Evolutionary conservation across 345 rosid species (phyloP), one percentile per base, ranked within the genome.

Genomic region (Lepidium sativum): DNA sequence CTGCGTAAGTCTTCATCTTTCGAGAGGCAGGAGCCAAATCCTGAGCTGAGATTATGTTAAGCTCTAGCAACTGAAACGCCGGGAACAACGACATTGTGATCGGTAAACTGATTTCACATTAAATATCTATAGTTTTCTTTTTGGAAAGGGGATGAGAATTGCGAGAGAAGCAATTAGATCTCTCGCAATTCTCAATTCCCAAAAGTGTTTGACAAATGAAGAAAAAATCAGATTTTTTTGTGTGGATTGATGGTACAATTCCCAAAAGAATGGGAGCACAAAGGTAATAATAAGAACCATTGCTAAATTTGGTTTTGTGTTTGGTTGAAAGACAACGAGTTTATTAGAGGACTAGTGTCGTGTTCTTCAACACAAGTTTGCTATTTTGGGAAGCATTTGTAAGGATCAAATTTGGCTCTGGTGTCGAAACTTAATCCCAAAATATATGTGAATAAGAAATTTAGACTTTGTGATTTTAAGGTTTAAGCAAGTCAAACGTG

Each of bases 1-100:
- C 84, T 0, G 96, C 98, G 42, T 89, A 92, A 43, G 97, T 80
- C 27, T 81, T 79, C 84, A 86, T 87, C 57, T 80, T 75, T 3
- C 94, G 89, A 2, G 86, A 45, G 2, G 78, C 82, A 3, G 70
- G 77, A 38, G 78, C 71, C 3, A 92, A 81, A 40, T 89, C 98
- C 20, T 92, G 98, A 0, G 81, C 97, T 4, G 98, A 92, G 41
- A 92, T 89, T 40, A 92, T 68, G 53, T 89, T 89, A 14, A 92
- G 76, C 59, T 92, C 97, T 53, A 92, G 51, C 18, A 87, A 73
- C 21, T 89, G 97, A 69, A 92, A 89, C 2, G 96, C 86, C 11
- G 73, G 74, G 14, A 82, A 58, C 55, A 78, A 43, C 4, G 83
- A 76, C 85, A 84, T 73, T 42, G 40, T 7, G 37, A 70, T 39